phyloP scores from a whole-genome alignment of 305 asterid species.

The Andrographis paniculata region DNA sequence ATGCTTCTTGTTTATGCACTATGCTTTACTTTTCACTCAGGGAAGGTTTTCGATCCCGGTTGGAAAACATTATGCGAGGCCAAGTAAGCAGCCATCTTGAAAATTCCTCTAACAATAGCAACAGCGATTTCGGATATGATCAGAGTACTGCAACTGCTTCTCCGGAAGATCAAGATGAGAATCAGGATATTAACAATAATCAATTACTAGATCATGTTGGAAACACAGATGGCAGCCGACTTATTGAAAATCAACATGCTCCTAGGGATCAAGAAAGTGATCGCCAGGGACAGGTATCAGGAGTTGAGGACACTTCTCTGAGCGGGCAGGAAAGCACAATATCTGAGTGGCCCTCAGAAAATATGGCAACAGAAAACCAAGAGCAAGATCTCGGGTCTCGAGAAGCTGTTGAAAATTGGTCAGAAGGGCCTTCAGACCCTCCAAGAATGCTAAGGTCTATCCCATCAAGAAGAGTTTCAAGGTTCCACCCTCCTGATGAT shows the following conservation, averaged over 20 bases:
- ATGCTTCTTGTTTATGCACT: constrained; percentile 14
- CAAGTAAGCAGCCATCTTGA: constrained; percentile 56
- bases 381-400: constrained; percentile 53
- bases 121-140: constrained; percentile 33
- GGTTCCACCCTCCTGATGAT: constrained; percentile 86
- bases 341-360: constrained; percentile 43
- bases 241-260: constrained; percentile 32
- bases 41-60: constrained; percentile 77
- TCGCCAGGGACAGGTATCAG: constrained; percentile 36
- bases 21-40: constrained; percentile 31
- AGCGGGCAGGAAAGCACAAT: constrained; percentile 42
- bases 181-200: constrained; percentile 29
- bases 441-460: constrained; percentile 41
- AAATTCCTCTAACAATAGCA: constrained; percentile 28
- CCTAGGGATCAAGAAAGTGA: constrained; percentile 33
- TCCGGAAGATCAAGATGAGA: constrained; percentile 46
- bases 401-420: constrained; percentile 74
- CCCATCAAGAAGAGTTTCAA: constrained; percentile 43
- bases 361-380: constrained; percentile 35
- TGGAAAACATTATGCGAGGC: constrained; percentile 58
- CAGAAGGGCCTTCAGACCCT: constrained; percentile 55
- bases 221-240: constrained; percentile 29
- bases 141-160: constrained; percentile 35
- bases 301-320: constrained; percentile 32
- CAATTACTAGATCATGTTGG: constrained; percentile 32